Conservation (phyloP, 73 alveolate genomes). For the Paramecium octaurelia region DNA sequence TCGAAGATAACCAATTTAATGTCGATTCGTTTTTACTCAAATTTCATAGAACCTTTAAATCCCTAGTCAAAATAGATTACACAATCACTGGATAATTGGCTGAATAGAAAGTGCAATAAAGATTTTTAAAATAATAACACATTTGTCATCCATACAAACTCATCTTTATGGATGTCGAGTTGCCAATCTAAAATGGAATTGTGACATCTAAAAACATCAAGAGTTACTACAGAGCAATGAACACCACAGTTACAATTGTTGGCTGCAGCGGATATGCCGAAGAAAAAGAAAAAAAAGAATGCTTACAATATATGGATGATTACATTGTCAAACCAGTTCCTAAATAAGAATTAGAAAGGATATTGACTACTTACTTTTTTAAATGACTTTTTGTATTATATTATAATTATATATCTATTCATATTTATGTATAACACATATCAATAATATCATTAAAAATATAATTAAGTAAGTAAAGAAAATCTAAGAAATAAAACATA, state of each 20-base stretch:
- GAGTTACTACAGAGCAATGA: neutral
- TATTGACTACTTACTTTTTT: neutral
- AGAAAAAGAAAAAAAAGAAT: neutral
- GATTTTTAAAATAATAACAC: neutral
- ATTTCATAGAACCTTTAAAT: neutral
- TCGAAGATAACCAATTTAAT: slow-evolving; percentile 36
- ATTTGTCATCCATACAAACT: neutral
- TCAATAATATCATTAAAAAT: slow-evolving; percentile 52
- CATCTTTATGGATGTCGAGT: slow-evolving; percentile 43
- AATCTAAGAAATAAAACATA: too few relatives aligned
- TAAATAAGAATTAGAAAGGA: slow-evolving; percentile 10
- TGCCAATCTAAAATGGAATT: slow-evolving; percentile 42
- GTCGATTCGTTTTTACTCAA: neutral
- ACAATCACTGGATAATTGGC: slow-evolving; percentile 21
- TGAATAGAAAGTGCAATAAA: slow-evolving; percentile 13
- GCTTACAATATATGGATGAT: slow-evolving; percentile 25
- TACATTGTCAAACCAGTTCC: slow-evolving; percentile 33
- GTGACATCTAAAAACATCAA: neutral
- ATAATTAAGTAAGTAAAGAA: slow-evolving; percentile 69
- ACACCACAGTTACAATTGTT: neutral
- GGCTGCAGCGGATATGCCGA: slow-evolving; percentile 36
- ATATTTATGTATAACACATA: too few relatives aligned
- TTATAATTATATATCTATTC: neutral
- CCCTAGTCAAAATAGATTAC: neutral
- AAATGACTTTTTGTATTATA: neutral